Percentiles rank a stretch among this genome's conserved stretches.
Conservation (phyloP, 352 stramenopile species). For the Elongisporangium senticosum region DNA sequence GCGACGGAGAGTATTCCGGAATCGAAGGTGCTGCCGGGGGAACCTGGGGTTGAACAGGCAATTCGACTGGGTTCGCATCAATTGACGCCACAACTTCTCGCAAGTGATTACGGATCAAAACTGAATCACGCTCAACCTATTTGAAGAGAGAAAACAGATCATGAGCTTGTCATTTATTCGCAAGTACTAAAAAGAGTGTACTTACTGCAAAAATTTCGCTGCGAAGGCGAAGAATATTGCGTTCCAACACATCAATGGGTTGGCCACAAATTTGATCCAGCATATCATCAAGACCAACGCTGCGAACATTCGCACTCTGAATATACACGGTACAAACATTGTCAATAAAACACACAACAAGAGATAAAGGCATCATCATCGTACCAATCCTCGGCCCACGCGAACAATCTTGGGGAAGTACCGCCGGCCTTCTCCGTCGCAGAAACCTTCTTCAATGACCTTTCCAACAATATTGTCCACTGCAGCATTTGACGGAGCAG, state of each 20-base stretch:
- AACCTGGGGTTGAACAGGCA: constrained; percentile 29
- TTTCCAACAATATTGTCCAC: constrained; percentile 97
- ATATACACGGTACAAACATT: background rate
- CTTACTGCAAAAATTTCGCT: constrained; percentile 49
- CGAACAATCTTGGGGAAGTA: constrained; percentile 96
- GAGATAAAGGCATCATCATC: constrained; percentile 9
- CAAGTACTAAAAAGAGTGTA: constrained; percentile 12
- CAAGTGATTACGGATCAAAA: constrained; percentile 58
- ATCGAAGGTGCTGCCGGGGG: constrained; percentile 9
- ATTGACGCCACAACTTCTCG: constrained; percentile 71
- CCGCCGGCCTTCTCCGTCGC: constrained; percentile 88
- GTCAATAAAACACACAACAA: background rate
- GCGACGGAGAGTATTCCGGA: constrained; percentile 7
- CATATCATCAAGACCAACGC: constrained; percentile 78
- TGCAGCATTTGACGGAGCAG: constrained; percentile 92
- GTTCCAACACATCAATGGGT: constrained; percentile 63
- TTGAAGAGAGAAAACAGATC: background rate
- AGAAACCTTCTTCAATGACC: constrained; percentile 94
- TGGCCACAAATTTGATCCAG: constrained; percentile 80
- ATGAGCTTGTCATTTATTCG: background rate
- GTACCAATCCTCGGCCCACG: constrained; percentile 81
- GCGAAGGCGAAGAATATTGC: constrained; percentile 43
- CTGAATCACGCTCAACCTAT: constrained; percentile 72
- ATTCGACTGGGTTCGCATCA: constrained; percentile 44
- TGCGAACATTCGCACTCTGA: constrained; percentile 72